Conservation (phyloP, 1,284 basidiomycete species). For the Malassezia yamatoensis region DNA sequence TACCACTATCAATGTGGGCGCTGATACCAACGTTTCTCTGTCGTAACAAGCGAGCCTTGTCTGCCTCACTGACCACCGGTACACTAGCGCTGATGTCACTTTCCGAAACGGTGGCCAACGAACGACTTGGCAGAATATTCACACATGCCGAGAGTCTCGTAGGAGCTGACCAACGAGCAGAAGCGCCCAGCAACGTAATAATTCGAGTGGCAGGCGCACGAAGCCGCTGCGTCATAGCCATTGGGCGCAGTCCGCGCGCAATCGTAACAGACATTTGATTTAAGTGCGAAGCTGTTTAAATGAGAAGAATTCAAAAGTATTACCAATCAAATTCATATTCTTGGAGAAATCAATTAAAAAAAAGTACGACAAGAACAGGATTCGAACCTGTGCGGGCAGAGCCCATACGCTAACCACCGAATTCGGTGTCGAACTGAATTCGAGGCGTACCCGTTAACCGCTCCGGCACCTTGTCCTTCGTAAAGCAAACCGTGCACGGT, state of each 20-base stretch:
- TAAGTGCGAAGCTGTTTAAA: background rate
- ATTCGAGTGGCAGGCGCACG: background rate
- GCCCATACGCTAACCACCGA: constrained; percentile 19
- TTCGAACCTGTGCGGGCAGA: constrained; percentile 22
- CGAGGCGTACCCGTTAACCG: constrained; percentile 21
- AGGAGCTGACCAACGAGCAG: too few relatives aligned
- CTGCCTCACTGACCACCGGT: constrained; percentile 27
- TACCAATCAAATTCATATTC: background rate
- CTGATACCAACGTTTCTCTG: constrained; percentile 51
- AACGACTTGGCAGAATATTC: constrained; percentile 14
- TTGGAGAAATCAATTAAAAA: background rate
- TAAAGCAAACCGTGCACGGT: background rate
- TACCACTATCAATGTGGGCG: constrained; percentile 69
- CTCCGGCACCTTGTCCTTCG: constrained; percentile 18
- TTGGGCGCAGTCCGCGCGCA: constrained; percentile 6
- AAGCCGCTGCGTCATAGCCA: background rate
- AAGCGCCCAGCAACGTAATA: too few relatives aligned
- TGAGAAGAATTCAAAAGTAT: background rate
- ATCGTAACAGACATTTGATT: background rate
- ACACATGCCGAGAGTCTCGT: constrained; percentile 4
- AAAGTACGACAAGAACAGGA: constrained; percentile 21
- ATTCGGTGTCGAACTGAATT: constrained; percentile 15
- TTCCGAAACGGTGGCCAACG: constrained; percentile 16
- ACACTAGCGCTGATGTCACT: constrained; percentile 1
- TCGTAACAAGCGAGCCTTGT: constrained; percentile 42